Conservation (phyloP, 2,329 filamentous ascomycete species). For the Biscogniauxia mediterranea region DNA sequence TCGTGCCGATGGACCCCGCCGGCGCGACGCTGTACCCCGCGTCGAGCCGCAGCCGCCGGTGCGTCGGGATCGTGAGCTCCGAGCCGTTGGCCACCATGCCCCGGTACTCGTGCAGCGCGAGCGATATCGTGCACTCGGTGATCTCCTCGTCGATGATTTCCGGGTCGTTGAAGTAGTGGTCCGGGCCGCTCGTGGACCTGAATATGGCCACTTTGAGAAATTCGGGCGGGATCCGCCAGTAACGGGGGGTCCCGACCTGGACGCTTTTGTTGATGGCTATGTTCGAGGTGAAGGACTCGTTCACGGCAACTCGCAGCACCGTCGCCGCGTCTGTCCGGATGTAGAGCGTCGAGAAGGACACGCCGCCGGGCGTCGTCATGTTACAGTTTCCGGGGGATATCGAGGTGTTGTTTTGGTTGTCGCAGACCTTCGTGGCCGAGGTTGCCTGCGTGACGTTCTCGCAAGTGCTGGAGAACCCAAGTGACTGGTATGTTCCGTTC, state of each 20-base stretch:
- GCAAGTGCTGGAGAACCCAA: slow-evolving; percentile 12
- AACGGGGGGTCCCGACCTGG: background rate
- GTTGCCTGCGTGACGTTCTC: slow-evolving; percentile 8
- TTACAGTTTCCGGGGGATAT: slow-evolving; percentile 5
- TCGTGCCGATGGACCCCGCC: background rate
- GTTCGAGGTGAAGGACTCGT: slow-evolving; percentile 3
- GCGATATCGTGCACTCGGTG: slow-evolving; percentile 12
- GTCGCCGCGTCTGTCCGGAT: slow-evolving; percentile 7
- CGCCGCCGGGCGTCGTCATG: slow-evolving; percentile 9
- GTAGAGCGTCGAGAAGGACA: slow-evolving; percentile 7
- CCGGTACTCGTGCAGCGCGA: slow-evolving; percentile 10
- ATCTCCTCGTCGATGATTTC: slow-evolving; percentile 8
- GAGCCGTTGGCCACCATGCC: slow-evolving; percentile 11
- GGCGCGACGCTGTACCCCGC: background rate
- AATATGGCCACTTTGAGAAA: slow-evolving; percentile 12
- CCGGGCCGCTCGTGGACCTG: slow-evolving; percentile 4
- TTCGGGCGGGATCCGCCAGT: slow-evolving; percentile 1
- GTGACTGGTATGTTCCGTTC: slow-evolving; percentile 9
- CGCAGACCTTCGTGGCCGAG: slow-evolving; percentile 9
- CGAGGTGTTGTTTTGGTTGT: background rate
- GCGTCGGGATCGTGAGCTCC: slow-evolving; percentile 1
- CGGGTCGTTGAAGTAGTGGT: slow-evolving; percentile 4
- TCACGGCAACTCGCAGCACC: slow-evolving; percentile 10
- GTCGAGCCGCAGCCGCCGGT: slow-evolving; percentile 1
- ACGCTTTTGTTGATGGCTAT: background rate